phyloP scores from a whole-genome alignment of 106 monocot genomes.

The Platanthera guangdongensis region DNA sequence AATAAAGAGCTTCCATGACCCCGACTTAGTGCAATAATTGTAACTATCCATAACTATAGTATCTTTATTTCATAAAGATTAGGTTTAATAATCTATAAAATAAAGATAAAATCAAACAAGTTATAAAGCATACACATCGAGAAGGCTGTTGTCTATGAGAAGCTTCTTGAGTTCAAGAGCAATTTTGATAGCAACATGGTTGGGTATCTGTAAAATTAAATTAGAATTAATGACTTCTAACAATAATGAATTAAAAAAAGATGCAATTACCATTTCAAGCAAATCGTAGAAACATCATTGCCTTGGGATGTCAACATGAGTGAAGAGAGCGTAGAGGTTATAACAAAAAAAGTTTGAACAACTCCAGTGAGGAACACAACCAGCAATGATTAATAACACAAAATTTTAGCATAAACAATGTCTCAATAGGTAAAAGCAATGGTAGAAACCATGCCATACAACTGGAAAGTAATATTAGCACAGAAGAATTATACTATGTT shows the following conservation, averaged over 20 bases:
- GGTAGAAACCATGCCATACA: background rate
- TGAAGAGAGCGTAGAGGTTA: background rate
- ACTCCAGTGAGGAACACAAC: conserved; percentile 1
- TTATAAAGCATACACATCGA: conserved; percentile 79
- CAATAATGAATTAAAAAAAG: background rate
- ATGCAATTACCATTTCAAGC: background rate
- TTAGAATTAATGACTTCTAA: conserved; percentile 2
- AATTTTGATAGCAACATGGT: conserved; percentile 97
- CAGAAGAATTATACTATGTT: background rate
- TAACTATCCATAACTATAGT: background rate
- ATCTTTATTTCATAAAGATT: background rate
- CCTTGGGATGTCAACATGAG: background rate
- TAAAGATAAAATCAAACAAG: background rate
- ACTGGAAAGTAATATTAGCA: background rate
- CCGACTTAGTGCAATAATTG: background rate
- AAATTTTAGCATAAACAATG: background rate
- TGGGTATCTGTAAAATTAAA: conserved; percentile 69
- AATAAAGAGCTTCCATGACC: background rate
- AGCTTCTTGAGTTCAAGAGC: conserved; percentile 96
- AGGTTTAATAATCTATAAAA: background rate
- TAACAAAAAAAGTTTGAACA: background rate
- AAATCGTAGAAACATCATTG: conserved; percentile 1
- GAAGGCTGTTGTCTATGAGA: conserved; percentile 97
- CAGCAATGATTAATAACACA: background rate
- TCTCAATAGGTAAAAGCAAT: background rate